phyloP scores from a whole-genome alignment of 106 monocot species.

The Narthecium ossifragum region DNA sequence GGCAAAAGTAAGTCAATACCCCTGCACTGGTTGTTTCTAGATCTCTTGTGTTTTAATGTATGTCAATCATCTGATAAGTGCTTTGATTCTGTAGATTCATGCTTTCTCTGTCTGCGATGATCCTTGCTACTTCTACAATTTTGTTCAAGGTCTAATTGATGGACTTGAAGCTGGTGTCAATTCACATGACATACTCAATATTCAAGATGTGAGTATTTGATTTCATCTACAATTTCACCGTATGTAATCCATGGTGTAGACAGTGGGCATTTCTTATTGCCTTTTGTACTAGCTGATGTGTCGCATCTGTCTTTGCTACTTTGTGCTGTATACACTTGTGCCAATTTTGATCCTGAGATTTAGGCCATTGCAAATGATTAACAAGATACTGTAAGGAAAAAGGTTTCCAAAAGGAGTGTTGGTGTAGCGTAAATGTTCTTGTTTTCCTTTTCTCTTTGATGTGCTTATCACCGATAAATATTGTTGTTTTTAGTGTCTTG shows the following conservation, averaged over 20 bases:
- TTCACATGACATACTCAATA: constrained; percentile 65
- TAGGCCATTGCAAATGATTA: not conserved
- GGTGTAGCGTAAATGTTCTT: too few species aligned
- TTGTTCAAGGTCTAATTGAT: constrained; percentile 75
- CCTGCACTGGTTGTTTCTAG: not conserved
- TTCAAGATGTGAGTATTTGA: constrained; percentile 68
- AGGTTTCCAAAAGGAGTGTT: too few species aligned
- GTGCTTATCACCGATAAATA: too few species aligned
- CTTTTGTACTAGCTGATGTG: too few species aligned
- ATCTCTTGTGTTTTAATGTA: not conserved
- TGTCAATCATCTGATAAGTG: not conserved
- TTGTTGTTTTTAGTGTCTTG: not conserved
- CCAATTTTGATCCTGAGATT: not conserved
- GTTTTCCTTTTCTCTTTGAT: too few species aligned
- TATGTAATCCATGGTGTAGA: too few species aligned
- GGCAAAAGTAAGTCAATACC: constrained; percentile 50
- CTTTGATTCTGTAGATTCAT: constrained; percentile 55
- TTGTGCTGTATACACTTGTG: too few species aligned
- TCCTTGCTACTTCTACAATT: constrained; percentile 88
- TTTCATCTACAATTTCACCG: too few species aligned
- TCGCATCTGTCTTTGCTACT: too few species aligned
- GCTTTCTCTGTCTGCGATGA: constrained; percentile 96
- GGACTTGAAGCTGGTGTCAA: constrained; percentile 71
- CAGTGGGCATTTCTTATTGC: too few species aligned
- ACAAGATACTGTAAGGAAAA: too few species aligned